phyloP scores from a whole-genome alignment of 495 filamentous ascomycete species.

The Pyrenula massariospora region DNA sequence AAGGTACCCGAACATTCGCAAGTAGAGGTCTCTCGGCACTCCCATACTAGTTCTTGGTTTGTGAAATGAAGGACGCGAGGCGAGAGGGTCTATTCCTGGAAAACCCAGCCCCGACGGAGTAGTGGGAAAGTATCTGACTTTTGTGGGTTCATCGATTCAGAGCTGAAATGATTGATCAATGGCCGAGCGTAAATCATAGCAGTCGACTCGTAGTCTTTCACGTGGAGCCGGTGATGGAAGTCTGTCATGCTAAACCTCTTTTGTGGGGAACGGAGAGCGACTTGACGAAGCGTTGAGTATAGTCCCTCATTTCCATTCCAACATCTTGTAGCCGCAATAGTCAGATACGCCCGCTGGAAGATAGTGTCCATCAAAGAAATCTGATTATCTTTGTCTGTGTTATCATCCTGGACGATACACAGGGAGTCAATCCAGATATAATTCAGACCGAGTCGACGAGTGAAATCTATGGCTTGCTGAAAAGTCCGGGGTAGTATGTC shows the following conservation, averaged over 20 bases:
- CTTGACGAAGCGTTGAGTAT: not conserved
- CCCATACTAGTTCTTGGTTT: constrained; percentile 4
- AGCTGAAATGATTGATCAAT: too few relatives aligned
- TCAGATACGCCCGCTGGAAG: not conserved
- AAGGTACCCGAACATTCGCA: not conserved
- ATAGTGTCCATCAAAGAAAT: not conserved
- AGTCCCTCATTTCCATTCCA: not conserved
- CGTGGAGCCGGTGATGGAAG: not conserved
- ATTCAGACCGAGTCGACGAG: not conserved
- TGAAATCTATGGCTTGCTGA: not conserved
- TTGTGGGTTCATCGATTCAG: not conserved
- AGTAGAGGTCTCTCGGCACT: not conserved
- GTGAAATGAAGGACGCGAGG: constrained; percentile 7
- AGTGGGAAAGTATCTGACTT: not conserved
- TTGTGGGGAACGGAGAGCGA: not conserved
- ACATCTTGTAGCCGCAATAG: not conserved
- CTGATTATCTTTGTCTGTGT: not conserved
- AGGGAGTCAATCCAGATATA: not conserved
- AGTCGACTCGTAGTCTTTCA: too few relatives aligned
- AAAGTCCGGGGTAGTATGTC: not conserved
- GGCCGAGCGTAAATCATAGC: too few relatives aligned
- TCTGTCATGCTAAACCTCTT: not conserved
- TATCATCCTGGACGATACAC: not conserved
- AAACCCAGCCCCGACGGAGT: not conserved
- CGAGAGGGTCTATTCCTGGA: constrained; percentile 3